phyloP scores from a whole-genome alignment of 306 rosid species.

The Prosopis cineraria region DNA sequence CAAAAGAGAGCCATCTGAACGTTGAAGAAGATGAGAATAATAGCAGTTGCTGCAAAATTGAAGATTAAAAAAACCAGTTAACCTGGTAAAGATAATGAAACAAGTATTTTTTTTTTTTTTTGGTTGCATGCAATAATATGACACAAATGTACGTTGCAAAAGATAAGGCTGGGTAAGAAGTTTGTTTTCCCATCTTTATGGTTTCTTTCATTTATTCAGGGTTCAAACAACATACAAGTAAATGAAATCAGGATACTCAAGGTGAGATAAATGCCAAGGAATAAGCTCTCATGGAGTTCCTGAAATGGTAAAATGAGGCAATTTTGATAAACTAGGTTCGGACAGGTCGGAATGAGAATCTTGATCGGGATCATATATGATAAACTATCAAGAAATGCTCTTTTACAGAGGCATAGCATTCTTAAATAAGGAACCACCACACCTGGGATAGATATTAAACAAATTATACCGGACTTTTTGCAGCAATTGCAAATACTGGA shows the following conservation, averaged over 20 bases:
- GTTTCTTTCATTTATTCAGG: neutral
- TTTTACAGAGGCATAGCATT: neutral
- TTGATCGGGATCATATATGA: neutral
- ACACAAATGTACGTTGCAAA: neutral
- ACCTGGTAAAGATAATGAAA: conserved; percentile 9
- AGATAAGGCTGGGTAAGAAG: neutral
- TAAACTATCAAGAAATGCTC: neutral
- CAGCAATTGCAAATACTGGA: neutral
- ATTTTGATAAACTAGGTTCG: neutral
- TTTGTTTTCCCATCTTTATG: neutral
- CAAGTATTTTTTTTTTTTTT: neutral
- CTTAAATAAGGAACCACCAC: neutral
- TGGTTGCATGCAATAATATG: conserved; percentile 23
- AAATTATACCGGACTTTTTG: neutral
- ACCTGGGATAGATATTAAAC: neutral
- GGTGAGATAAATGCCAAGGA: neutral
- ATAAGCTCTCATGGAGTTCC: neutral
- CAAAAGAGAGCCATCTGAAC: conserved; percentile 90
- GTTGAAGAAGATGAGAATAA: conserved; percentile 64
- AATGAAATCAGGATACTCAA: neutral
- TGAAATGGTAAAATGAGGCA: neutral
- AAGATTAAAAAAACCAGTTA: conserved; percentile 37
- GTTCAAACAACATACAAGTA: neutral
- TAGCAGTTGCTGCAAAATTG: conserved; percentile 67
- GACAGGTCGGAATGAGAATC: neutral